A percentile compares a stretch with the other conserved stretches of the same genome.
These are phyloP conservation scores for Rhizopogon vinicolor DNA, from an alignment of 768 basidiomycete species.

Conservation along the genomic window DNA sequence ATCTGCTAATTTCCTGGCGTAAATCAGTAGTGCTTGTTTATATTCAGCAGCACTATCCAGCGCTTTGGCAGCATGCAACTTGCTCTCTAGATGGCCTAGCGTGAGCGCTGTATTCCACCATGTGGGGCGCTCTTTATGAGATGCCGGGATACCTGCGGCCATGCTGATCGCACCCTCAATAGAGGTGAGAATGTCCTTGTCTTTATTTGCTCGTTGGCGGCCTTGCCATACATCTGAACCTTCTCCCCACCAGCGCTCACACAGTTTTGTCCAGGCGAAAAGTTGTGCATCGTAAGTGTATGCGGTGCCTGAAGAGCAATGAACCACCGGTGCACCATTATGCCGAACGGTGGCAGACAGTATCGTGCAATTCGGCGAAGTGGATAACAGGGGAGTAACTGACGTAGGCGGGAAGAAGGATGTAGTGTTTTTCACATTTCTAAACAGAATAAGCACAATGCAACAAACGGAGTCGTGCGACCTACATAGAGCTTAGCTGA, in stretches of 20 bases:
- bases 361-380: constrained; percentile 56
- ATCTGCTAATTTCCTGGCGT: constrained; percentile 83
- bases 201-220: constrained; percentile 49
- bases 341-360: constrained; percentile 63
- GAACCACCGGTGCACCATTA: constrained; percentile 76
- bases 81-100: constrained; percentile 85
- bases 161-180: constrained; percentile 43
- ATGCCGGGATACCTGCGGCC: constrained; percentile 29
- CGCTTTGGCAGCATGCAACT: constrained; percentile 64
- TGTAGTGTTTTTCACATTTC: constrained; percentile 70
- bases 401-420: constrained; percentile 65
- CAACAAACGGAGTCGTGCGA: background rate
- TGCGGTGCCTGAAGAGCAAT: constrained; percentile 71
- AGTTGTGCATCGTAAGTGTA: constrained; percentile 76
- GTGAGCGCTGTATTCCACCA: constrained; percentile 86
- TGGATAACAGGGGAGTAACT: constrained; percentile 52
- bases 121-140: constrained; percentile 49
- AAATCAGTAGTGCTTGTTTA: constrained; percentile 66
- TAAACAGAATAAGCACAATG: constrained; percentile 27
- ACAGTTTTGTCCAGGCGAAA: constrained; percentile 67
- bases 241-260: constrained; percentile 80
- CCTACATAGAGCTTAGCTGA: constrained; percentile 72
- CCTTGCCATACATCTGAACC: constrained; percentile 83
- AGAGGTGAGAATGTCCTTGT: constrained; percentile 50
- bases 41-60: constrained; percentile 87